Evolutionary conservation across 2,329 filamentous ascomycete species (phyloP).

Genomic region (Botryotinia convoluta): DNA sequence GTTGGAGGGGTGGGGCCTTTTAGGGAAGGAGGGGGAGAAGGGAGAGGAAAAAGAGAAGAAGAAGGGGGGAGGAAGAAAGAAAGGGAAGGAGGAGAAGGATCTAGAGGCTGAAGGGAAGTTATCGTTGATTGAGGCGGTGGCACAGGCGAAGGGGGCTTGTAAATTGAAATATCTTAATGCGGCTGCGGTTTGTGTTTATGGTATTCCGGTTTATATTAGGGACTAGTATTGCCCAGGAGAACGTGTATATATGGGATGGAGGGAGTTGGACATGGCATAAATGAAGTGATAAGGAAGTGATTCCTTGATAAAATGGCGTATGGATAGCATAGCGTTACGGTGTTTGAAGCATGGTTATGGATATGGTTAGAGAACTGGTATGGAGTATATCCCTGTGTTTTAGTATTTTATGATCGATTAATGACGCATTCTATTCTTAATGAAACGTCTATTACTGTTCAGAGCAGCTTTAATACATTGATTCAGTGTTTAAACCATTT

Average conservation of each 20-base stretch:
- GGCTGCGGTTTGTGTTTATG: constrained; percentile 90
- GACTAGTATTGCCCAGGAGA: constrained; percentile 7
- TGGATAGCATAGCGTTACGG: neutral
- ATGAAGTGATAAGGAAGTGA: neutral
- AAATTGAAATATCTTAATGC: constrained; percentile 89
- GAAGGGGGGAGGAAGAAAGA: constrained; percentile 33
- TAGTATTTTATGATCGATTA: neutral
- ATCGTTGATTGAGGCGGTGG: constrained; percentile 78
- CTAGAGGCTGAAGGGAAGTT: constrained; percentile 40
- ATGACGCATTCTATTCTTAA: neutral
- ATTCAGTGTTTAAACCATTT: neutral
- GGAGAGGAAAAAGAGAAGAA: constrained; percentile 35
- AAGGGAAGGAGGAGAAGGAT: constrained; percentile 31
- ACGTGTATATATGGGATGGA: neutral
- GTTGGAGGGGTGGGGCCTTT: constrained; percentile 84
- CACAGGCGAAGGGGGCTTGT: constrained; percentile 72
- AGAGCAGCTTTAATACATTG: neutral
- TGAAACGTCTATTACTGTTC: neutral
- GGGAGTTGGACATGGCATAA: neutral
- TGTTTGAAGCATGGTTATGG: neutral
- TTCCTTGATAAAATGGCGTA: neutral
- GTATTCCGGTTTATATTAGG: constrained; percentile 71
- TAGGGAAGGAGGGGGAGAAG: constrained; percentile 37
- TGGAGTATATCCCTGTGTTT: neutral
- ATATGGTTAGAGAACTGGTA: neutral